phyloP scores from a whole-genome alignment of 352 stramenopile genomes.

The Peronospora belbahrii region DNA sequence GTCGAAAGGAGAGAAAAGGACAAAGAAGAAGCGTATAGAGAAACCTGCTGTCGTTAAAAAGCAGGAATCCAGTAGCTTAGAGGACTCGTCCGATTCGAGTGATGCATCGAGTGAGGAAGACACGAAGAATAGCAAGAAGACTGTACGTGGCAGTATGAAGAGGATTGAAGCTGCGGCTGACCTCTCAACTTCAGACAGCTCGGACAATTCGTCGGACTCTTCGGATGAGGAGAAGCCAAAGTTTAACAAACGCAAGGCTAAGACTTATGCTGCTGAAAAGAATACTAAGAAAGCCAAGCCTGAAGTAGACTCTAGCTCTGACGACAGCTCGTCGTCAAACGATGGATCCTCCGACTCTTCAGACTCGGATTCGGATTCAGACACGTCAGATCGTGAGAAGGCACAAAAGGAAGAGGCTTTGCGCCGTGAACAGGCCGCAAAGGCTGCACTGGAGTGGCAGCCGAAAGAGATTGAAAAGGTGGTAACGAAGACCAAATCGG shows the following conservation, averaged over 20 bases:
- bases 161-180: slow-evolving; percentile 5
- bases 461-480: slow-evolving; percentile 82
- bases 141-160: slow-evolving; percentile 2
- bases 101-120: slow-evolving; percentile 44
- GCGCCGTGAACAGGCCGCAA: slow-evolving; percentile 65
- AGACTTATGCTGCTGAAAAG: slow-evolving; percentile 20
- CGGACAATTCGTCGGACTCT: slow-evolving; percentile 15
- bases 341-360: slow-evolving; percentile 39
- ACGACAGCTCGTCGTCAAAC: slow-evolving; percentile 36
- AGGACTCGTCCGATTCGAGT: slow-evolving; percentile 37
- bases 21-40: slow-evolving; percentile 11
- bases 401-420: slow-evolving; percentile 69
- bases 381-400: slow-evolving; percentile 56
- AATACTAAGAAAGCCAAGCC: slow-evolving; percentile 36
- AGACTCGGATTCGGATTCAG: slow-evolving; percentile 38
- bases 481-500: slow-evolving; percentile 57
- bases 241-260: slow-evolving; percentile 52
- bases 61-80: slow-evolving; percentile 23
- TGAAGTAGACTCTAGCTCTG: slow-evolving; percentile 30
- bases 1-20: slow-evolving; percentile 29
- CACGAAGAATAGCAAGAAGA: slow-evolving; percentile 22
- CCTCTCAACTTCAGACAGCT: too few relatives aligned
- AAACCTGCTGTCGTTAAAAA: slow-evolving; percentile 13
- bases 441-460: slow-evolving; percentile 87
- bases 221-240: slow-evolving; percentile 32